Evolutionary conservation across 1,139 yeast species (phyloP), one percentile per base, ranked within the genome.

Genomic region (Pichia sp.): DNA sequence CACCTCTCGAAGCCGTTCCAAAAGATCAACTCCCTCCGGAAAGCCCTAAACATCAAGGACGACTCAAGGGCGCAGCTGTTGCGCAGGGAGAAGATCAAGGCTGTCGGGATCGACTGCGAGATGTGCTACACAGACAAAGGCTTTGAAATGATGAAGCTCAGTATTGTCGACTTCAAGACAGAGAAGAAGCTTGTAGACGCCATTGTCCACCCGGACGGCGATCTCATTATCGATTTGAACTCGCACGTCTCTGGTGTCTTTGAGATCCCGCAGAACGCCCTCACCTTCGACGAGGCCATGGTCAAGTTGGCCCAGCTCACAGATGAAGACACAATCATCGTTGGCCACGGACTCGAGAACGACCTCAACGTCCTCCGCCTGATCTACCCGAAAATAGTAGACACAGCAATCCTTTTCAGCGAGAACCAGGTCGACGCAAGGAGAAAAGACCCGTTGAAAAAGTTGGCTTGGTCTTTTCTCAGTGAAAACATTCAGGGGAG

Each of bases 301-400:
- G 69, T 74, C 11, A 66, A 82, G 26, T 69, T 84, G 49, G 68
- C 78, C 1, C 74, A 79, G 4, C 70, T 81, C 54, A 77, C 90
- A 3, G 85, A 85, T 61, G 66, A 75, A 23, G 75, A 82, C 49
- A 90, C 97, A 2, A 82, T 93, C 26, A 67, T 93, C 1, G 77
- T 93, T 4, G 99, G 99, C 0, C 99, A 93, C 70, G 98, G 98
- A 0, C 75, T 93, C 47, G 98, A 93, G 64, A 93, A 93, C 68
- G 99, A 93, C 70, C 70, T 93, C 67, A 86, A 85, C 63, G 85
- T 93, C 4, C 74, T 93, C 80, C 73, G 99, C 55, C 65, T 92
- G 32, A 76, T 90, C 26, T 98, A 90, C 66, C 72, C 76, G 8
- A 78, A 77, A 30, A 76, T 93, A 5, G 85, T 92, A 19, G 99